Percentiles rank a stretch among this genome's conserved stretches.
These are phyloP conservation scores for Jamesozyma lodderae DNA, from an alignment of 805 yeast species.

Conservation along the genomic window DNA sequence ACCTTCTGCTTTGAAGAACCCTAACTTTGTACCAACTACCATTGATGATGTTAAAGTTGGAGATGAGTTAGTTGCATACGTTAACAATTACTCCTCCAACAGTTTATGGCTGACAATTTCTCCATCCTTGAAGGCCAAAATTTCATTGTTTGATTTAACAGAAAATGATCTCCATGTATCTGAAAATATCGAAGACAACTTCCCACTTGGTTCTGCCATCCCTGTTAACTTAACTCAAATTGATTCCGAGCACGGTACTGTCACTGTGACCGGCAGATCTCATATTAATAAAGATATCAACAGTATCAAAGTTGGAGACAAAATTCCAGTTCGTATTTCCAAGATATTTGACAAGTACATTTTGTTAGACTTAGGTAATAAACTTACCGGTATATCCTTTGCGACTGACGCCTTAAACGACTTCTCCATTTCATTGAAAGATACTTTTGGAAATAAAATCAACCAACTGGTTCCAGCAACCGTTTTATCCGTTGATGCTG, in stretches of 20 bases:
- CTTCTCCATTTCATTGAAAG: slow-evolving; percentile 45
- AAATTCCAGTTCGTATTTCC: slow-evolving; percentile 53
- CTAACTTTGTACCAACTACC: slow-evolving; percentile 27
- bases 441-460: slow-evolving; percentile 33
- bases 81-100: slow-evolving; percentile 55
- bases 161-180: slow-evolving; percentile 40
- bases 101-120: slow-evolving; percentile 60
- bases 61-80: slow-evolving; percentile 45
- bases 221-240: slow-evolving; percentile 45
- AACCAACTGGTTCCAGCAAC: slow-evolving; percentile 53
- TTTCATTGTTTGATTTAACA: slow-evolving; percentile 56
- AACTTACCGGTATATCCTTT: slow-evolving; percentile 46
- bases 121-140: slow-evolving; percentile 57
- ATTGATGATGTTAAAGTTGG: slow-evolving; percentile 42
- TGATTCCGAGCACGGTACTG: slow-evolving; percentile 45
- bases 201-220: slow-evolving; percentile 67
- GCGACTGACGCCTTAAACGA: slow-evolving; percentile 73
- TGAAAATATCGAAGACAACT: slow-evolving; percentile 43
- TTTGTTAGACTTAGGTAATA: slow-evolving; percentile 59
- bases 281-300: slow-evolving; percentile 32
- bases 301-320: slow-evolving; percentile 47
- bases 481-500: slow-evolving; percentile 32
- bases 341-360: slow-evolving; percentile 52
- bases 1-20: slow-evolving; percentile 30
- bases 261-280: slow-evolving; percentile 43